A percentile compares a stretch with the other conserved stretches of the same genome.
phyloP scores from a whole-genome alignment of 1,284 basidiomycete genomes.

The Peniophora sp. region DNA sequence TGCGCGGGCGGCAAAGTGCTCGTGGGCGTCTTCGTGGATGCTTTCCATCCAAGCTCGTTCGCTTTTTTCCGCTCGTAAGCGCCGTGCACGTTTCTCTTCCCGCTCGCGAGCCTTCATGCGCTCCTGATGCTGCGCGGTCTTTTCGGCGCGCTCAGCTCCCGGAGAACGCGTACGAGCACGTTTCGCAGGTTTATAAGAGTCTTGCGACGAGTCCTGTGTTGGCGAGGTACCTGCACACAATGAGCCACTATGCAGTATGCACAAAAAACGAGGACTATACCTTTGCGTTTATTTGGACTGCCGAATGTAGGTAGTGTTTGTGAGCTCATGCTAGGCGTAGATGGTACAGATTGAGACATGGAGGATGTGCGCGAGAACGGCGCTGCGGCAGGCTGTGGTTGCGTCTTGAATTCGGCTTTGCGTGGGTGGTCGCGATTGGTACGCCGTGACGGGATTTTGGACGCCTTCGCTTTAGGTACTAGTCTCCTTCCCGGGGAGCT shows the following conservation, averaged over 20 bases:
- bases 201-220: neutral
- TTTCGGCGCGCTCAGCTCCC: slow-evolving; percentile 26
- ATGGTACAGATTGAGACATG: neutral
- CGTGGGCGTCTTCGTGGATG: slow-evolving; percentile 16
- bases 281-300: slow-evolving; percentile 35
- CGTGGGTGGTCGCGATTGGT: slow-evolving; percentile 4
- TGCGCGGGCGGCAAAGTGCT: neutral
- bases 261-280: slow-evolving; percentile 19
- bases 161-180: slow-evolving; percentile 42
- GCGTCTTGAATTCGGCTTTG: neutral
- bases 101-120: slow-evolving; percentile 31
- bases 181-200: slow-evolving; percentile 26
- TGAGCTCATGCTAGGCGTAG: slow-evolving; percentile 3
- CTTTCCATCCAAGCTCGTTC: slow-evolving; percentile 32
- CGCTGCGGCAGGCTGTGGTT: neutral
- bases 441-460: slow-evolving; percentile 7
- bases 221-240: neutral
- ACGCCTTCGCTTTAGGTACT: neutral
- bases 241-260: too few species aligned
- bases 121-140: slow-evolving; percentile 25
- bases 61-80: slow-evolving; percentile 28
- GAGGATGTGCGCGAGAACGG: neutral
- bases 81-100: slow-evolving; percentile 27
- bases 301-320: slow-evolving; percentile 16
- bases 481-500: neutral